Conservation (phyloP, 139 green algal species). For the Penium margaritaceum region DNA sequence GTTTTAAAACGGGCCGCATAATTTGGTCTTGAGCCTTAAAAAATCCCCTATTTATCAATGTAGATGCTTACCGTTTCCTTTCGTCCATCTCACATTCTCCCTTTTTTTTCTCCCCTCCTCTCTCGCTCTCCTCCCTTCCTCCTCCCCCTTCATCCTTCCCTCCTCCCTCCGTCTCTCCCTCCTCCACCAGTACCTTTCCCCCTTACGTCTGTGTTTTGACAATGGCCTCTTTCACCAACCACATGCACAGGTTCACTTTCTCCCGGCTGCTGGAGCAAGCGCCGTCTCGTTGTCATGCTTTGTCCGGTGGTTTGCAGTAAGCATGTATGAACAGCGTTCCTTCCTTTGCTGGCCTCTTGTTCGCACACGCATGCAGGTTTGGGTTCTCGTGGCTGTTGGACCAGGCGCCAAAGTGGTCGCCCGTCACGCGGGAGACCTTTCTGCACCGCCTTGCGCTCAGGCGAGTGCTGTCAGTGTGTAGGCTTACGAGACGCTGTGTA, state of each 20-base stretch:
- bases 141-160: background rate
- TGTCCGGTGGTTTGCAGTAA: too few relatives aligned
- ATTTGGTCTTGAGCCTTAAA: too few relatives aligned
- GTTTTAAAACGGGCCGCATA: too few relatives aligned
- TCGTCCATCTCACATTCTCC: background rate
- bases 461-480: too few relatives aligned
- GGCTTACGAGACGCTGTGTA: background rate
- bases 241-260: too few relatives aligned
- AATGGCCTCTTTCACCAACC: too few relatives aligned
- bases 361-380: slow-evolving; percentile 20
- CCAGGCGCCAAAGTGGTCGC: slow-evolving; percentile 38
- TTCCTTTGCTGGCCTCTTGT: background rate
- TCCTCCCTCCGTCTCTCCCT: background rate
- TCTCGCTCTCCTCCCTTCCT: background rate
- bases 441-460: slow-evolving; percentile 30
- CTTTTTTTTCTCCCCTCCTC: background rate
- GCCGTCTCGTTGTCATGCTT: too few relatives aligned
- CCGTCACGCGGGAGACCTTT: slow-evolving; percentile 40
- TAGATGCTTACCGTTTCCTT: background rate
- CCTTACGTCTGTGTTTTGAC: too few relatives aligned
- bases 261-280: too few relatives aligned
- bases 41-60: background rate
- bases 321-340: too few relatives aligned
- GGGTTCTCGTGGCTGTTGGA: slow-evolving; percentile 43
- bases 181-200: background rate